Percentiles rank a stretch among this genome's conserved stretches.
Evolutionary conservation across 495 filamentous ascomycete species (phyloP).

Genomic region (Neurospora africana): DNA sequence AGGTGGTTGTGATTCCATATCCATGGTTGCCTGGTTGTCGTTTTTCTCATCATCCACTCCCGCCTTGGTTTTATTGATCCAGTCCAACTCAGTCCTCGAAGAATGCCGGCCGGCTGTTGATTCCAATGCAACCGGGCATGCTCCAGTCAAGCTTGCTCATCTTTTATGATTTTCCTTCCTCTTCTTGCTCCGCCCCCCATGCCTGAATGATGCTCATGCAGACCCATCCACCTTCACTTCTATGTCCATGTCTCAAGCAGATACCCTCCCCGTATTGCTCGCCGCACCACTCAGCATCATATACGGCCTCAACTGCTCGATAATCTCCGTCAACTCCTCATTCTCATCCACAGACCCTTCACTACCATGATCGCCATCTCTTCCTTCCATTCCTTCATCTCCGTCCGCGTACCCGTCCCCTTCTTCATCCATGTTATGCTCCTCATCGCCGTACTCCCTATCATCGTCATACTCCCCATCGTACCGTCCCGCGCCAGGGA

Average conservation of each 20-base stretch:
- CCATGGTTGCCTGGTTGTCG: background rate
- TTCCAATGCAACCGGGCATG: background rate
- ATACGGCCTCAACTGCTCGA: background rate
- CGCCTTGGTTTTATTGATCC: background rate
- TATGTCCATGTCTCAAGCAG: background rate
- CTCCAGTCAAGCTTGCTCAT: background rate
- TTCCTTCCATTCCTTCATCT: background rate
- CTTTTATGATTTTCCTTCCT: background rate
- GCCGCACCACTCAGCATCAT: background rate
- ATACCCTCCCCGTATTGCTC: background rate
- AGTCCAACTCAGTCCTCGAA: background rate
- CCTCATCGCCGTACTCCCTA: background rate
- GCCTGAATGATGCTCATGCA: background rate
- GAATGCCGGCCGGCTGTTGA: background rate
- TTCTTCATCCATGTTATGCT: background rate
- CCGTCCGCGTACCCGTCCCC: background rate
- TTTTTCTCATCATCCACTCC: background rate
- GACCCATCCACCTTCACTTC: background rate
- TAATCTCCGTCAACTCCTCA: background rate
- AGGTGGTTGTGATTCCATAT: background rate
- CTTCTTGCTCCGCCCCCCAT: background rate
- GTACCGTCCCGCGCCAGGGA: background rate
- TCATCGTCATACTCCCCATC: background rate
- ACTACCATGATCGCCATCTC: background rate
- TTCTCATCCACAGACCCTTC: background rate